Evolutionary conservation across 352 stramenopile species (phyloP), one percentile per base, ranked within the genome.

Genomic region (Phytophthora rubi): DNA sequence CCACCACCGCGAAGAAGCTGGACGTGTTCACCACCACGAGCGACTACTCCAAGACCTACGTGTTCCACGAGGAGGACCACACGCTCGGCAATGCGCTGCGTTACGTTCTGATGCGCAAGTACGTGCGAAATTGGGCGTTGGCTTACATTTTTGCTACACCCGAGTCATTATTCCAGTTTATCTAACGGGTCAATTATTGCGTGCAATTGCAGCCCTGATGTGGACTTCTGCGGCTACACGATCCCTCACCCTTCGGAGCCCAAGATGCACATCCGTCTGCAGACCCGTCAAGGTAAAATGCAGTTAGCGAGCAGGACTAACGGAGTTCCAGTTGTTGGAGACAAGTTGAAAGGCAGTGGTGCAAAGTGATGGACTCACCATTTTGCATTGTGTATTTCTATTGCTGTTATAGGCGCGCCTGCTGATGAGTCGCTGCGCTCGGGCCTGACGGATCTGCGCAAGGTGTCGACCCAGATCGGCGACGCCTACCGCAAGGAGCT

Each of bases 181-280:
- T 49, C 45, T 52, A 4, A 52, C 39, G 5, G 15, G 13, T n/a
- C 39, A 13, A 33, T 23, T 58, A 4, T 76, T 54, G 53, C 18
- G 15, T 73, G 13, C n/a, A 13, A 62, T 65, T 72, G 44, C 54
- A 97, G 95, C 66, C 85, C 88, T 3, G 85, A 97, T 37, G 92
- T 98, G 10, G 88, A 97, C 49, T 99, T 99, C 71, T 96, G 91
- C 18, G 96, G 96, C 62, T 99, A 99, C 80, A 98, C 92, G 37
- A 97, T 99, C 44, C 96, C 96, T 39, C 96, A 99, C 82, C 96
- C 96, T 21, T 97, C 91, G 6, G 96, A 99, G 71, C 94, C 94
- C 23, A 94, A 98, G 62, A 97, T 99, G 75, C 94, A 99, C 75
- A 74, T 99, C 28, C 86, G 96, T 37, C 85, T 99, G 16, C 96